Evolutionary conservation across 2,329 filamentous ascomycete genomes (phyloP).

Genomic region (Pestalotiopsis sp.): DNA sequence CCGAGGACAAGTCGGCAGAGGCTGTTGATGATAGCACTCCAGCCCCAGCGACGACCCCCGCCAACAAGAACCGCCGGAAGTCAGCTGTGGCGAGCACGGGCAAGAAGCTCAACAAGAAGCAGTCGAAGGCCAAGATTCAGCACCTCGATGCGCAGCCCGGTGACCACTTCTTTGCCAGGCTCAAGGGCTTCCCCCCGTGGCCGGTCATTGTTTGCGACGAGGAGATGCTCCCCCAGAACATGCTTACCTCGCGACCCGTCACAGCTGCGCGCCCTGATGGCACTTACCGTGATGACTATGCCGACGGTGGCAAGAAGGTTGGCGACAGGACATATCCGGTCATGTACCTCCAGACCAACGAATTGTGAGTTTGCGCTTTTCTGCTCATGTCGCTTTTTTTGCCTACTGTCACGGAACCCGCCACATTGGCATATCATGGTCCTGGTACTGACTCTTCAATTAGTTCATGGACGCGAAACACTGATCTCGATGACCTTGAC

Average conservation of each 20-base stretch:
- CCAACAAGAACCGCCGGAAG: conserved; percentile 67
- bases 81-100: conserved; percentile 70
- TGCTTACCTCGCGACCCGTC: conserved; percentile 80
- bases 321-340: conserved; percentile 88
- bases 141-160: conserved; percentile 85
- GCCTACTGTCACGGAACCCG: conserved; percentile 45
- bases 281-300: conserved; percentile 83
- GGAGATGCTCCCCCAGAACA: conserved; percentile 81
- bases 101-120: conserved; percentile 87
- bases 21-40: neutral
- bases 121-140: conserved; percentile 71
- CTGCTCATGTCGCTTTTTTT: conserved; percentile 88
- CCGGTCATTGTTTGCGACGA: conserved; percentile 93
- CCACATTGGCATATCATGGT: neutral
- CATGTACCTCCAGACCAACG: conserved; percentile 94
- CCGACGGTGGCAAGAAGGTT: conserved; percentile 83
- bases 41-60: conserved; percentile 19
- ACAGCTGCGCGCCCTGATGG: conserved; percentile 83
- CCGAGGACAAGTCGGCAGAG: conserved; percentile 13
- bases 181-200: conserved; percentile 95
- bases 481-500: conserved; percentile 77
- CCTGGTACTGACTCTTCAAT: conserved; percentile 17
- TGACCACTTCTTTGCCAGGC: conserved; percentile 87
- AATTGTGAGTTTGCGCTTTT: conserved; percentile 75
- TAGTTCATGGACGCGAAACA: conserved; percentile 92